These are phyloP conservation scores for Phytophthora agathidicida DNA, from an alignment of 352 stramenopile genomes.

Conservation along the genomic window DNA sequence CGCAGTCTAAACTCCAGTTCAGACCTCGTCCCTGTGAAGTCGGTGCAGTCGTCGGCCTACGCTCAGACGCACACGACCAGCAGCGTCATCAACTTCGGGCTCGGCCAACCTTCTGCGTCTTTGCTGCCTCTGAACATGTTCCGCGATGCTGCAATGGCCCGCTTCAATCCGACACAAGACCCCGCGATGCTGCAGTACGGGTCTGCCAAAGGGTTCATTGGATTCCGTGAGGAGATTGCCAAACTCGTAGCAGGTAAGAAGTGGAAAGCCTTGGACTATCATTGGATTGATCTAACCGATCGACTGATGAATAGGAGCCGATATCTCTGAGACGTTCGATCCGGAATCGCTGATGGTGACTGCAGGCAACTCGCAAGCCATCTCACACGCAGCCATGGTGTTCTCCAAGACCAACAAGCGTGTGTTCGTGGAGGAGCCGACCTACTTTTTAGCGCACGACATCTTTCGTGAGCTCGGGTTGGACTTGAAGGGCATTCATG, in stretches of 20 bases:
- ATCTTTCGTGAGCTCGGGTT: constrained; percentile 93
- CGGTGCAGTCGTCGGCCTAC: constrained; percentile 69
- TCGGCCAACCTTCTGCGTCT: constrained; percentile 82
- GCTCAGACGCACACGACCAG: constrained; percentile 67
- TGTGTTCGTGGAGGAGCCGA: constrained; percentile 92
- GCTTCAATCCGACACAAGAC: constrained; percentile 64
- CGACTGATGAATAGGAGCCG: constrained; percentile 5
- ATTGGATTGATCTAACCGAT: neutral
- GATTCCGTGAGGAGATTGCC: constrained; percentile 73
- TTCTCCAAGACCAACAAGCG: constrained; percentile 81
- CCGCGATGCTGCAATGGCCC: constrained; percentile 44
- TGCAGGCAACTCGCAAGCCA: constrained; percentile 90
- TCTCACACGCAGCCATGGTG: constrained; percentile 86
- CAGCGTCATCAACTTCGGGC: constrained; percentile 81
- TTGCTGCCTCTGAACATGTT: constrained; percentile 79
- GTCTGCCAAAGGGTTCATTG: constrained; percentile 64
- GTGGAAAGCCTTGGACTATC: too few relatives aligned
- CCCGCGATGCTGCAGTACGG: constrained; percentile 78
- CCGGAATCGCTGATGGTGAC: constrained; percentile 84
- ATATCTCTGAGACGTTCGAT: constrained; percentile 29
- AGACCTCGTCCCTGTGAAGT: constrained; percentile 13
- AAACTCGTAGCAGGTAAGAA: constrained; percentile 61
- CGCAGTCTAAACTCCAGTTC: constrained; percentile 6
- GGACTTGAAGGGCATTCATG: constrained; percentile 73
- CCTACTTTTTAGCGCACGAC: constrained; percentile 92